A percentile compares a stretch with the other conserved stretches of the same genome.
Conservation (phyloP, 2,329 filamentous ascomycete species). For the Aspergillus ochraceoroseus region DNA sequence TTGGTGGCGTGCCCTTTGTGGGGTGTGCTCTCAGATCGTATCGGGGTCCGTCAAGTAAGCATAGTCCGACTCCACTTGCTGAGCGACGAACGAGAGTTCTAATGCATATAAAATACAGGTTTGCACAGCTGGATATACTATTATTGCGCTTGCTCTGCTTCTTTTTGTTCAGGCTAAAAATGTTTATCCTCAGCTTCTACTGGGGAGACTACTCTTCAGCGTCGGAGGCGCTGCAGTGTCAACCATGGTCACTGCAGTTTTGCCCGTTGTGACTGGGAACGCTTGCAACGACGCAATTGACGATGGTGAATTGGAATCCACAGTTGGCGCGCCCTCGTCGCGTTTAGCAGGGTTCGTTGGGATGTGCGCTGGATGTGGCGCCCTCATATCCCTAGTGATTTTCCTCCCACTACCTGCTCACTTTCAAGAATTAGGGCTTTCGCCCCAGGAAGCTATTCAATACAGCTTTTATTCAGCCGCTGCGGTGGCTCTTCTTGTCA, state of each 20-base stretch:
- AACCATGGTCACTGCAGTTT: constrained; percentile 95
- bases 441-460: constrained; percentile 67
- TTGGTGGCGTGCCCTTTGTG: constrained; percentile 47
- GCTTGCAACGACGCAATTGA: constrained; percentile 21
- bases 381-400: constrained; percentile 71
- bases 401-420: constrained; percentile 84
- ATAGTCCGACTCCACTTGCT: constrained; percentile 1
- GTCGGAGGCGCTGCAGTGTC: constrained; percentile 87
- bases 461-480: constrained; percentile 87
- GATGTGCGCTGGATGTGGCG: constrained; percentile 86
- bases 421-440: constrained; percentile 69
- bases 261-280: constrained; percentile 63
- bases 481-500: constrained; percentile 64
- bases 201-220: constrained; percentile 82
- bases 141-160: constrained; percentile 72
- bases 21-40: constrained; percentile 48
- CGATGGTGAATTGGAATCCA: constrained; percentile 9
- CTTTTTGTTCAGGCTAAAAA: constrained; percentile 80
- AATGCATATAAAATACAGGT: constrained; percentile 33
- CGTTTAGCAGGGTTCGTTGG: constrained; percentile 84
- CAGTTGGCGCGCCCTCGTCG: constrained; percentile 46
- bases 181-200: constrained; percentile 80
- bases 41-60: constrained; percentile 47
- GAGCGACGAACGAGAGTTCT: constrained; percentile 7
- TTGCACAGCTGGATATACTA: constrained; percentile 68